Percentiles rank a stretch among this genome's conserved stretches.
phyloP scores from a whole-genome alignment of 2,329 filamentous ascomycete genomes.

The Ophiobolus disseminans region DNA sequence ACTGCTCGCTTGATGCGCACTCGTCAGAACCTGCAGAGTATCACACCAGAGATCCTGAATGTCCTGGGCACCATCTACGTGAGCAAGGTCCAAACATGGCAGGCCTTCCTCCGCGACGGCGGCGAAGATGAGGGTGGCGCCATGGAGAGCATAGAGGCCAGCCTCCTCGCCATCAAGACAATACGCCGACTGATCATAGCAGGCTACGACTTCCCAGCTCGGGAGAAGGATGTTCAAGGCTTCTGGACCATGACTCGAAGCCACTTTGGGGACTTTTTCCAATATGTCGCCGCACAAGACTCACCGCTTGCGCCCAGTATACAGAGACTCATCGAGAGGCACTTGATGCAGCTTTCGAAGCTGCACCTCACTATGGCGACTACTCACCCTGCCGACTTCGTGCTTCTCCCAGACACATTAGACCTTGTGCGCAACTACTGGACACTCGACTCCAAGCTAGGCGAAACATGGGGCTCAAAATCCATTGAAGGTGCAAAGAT shows the following conservation, averaged over 20 bases:
- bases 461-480: conserved; percentile 71
- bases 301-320: conserved; percentile 59
- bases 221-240: conserved; percentile 75
- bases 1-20: conserved; percentile 78
- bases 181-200: conserved; percentile 78
- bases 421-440: conserved; percentile 83
- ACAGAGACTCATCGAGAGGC: conserved; percentile 76
- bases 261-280: conserved; percentile 76
- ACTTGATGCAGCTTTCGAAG: conserved; percentile 89
- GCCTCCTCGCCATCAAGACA: conserved; percentile 78
- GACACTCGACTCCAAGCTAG: conserved; percentile 78
- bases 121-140: conserved; percentile 66
- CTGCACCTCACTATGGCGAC: conserved; percentile 87
- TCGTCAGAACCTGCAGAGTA: conserved; percentile 76
- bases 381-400: conserved; percentile 81
- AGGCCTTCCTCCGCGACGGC: conserved; percentile 63
- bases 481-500: conserved; percentile 50
- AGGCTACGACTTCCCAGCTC: conserved; percentile 84
- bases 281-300: conserved; percentile 66
- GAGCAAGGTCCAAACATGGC: conserved; percentile 74
- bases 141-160: conserved; percentile 74
- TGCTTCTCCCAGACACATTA: conserved; percentile 79
- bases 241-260: conserved; percentile 83
- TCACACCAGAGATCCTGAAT: conserved; percentile 84
- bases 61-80: conserved; percentile 80